Base-by-base conservation (phyloP, 495 filamentous ascomycete genomes). In the Aspergillus leporis region DNA sequence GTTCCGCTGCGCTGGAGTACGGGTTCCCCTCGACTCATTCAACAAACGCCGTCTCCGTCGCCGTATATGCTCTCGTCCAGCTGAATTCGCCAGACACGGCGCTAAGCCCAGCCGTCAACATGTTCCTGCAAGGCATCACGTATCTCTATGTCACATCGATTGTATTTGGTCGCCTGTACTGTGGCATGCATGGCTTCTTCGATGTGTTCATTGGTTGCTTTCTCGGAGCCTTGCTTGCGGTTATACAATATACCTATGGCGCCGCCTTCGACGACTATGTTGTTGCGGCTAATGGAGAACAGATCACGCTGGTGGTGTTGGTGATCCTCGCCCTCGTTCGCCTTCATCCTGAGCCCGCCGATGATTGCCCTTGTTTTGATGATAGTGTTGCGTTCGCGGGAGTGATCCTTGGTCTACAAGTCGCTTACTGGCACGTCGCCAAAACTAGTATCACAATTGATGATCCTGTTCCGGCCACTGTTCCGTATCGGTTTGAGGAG, bases 21-120 rank as follows among this genome's bases (percentile, higher is more conserved):
- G 94, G 94, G 22, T 98, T 97, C 64, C 94, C 94, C 4, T 97
- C 92, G 13, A 97, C 94, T 0, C 94, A 98, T 72, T 96, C 92
- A 2, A 93, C 94, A 22, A 98, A 98, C 70, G 94, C 94, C 7
- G 90, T 97, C 46, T 98, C 94, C 1, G 93, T 97, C 13, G 89
- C 91, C 31, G 81, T 96, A 10, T 98, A 97, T 70, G 86, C 82
- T 13, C 74, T 97, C 36, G 79, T 88, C 19, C 73, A 85, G 18
- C 78, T 97, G 8, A 81, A 83, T 61, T 71, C 74, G 30, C 79
- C 86, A 0, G 78, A 84, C 5, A 68, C 78, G 19, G 77, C 72
- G 6, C 77, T 89, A 22, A 73, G 72, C 59, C 64, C 77, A 23
- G 63, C 70, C 10, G 79, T 83, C 3, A 85, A 78, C 53, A 38